These are phyloP conservation scores for Fusarium scirpi DNA, from an alignment of 2,329 filamentous ascomycete genomes.

Conservation along the genomic window DNA sequence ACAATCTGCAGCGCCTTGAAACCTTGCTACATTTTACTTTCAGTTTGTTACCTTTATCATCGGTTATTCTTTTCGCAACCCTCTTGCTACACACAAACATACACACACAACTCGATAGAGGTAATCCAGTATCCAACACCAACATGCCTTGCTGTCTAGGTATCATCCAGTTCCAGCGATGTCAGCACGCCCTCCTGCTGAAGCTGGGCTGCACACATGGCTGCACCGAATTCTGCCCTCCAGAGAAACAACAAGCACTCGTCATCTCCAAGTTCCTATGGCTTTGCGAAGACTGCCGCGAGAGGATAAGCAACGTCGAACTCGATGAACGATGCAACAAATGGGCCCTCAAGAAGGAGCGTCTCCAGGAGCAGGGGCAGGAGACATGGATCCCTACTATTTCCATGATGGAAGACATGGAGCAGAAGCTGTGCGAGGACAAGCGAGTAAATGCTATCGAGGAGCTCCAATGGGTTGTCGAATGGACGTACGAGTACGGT, in stretches of 20 bases:
- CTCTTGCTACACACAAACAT: background rate
- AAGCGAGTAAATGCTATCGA: slow-evolving; percentile 31
- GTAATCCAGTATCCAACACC: background rate
- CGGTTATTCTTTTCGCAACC: background rate
- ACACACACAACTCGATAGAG: background rate
- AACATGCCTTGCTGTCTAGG: slow-evolving; percentile 50
- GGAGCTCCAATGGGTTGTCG: slow-evolving; percentile 45
- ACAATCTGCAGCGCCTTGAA: slow-evolving; percentile 1
- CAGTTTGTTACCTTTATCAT: background rate
- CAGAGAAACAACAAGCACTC: slow-evolving; percentile 33
- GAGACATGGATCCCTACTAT: background rate
- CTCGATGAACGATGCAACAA: slow-evolving; percentile 15
- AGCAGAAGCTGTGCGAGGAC: slow-evolving; percentile 4
- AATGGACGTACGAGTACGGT: slow-evolving; percentile 48
- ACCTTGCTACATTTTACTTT: background rate
- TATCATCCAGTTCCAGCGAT: slow-evolving; percentile 44
- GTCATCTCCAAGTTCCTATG: slow-evolving; percentile 43
- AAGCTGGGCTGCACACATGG: slow-evolving; percentile 47
- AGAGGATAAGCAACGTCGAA: background rate
- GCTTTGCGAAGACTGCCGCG: slow-evolving; percentile 48
- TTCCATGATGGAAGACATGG: slow-evolving; percentile 1
- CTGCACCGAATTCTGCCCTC: slow-evolving; percentile 45
- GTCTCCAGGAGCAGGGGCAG: background rate
- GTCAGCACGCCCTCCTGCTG: slow-evolving; percentile 44
- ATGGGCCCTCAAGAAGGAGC: slow-evolving; percentile 20